Evolutionary conservation across 176 grass and related monocot genomes (phyloP), one percentile per base, ranked within the genome.

Genomic region (Lolium multiflorum): DNA sequence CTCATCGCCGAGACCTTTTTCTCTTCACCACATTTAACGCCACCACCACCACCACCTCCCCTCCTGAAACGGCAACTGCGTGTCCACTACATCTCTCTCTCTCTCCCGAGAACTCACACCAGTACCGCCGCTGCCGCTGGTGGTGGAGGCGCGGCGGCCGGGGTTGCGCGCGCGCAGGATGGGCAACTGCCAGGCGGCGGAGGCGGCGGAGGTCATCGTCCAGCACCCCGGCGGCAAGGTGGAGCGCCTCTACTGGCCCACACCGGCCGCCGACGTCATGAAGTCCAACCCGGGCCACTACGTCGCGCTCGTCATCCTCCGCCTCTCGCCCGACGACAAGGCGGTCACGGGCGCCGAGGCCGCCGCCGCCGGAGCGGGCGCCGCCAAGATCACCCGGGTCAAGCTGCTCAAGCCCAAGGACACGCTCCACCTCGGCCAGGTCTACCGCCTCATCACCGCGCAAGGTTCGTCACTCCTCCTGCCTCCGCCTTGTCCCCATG

Each of bases 181-280:
- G 96, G 96, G 96, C 71, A 98, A 98, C 87, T 98, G 96, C 85
- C 96, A 98, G 91, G 96, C 93, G 82, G 90, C 93, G 12, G 96
- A 98, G 88, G 96, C 84, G 59, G 92, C 92, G 8, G 91, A 90
- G 75, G 92, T 94, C 82, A 80, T 96, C 80, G 80, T 98, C 71
- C 93, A 98, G 83, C 96, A 96, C 76, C 96, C 96, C n/a, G 94
- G 94, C 73, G 96, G 94, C 22, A 96, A 90, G 86, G 90, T 98
- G 64, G 92, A 96, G 82, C 87, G 94, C 11, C 87, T 94, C 10
- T 98, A 96, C 84, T 91, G 96, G 96, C 76, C 93, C 61, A 94
- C 94, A 5, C 88, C 81, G 20, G 96, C 89, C 25, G 88, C 88
- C 17, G 92, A 94, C 22, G 92, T 98, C 63, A 98, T 98, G 96